Base-by-base conservation (phyloP, 176 grass and related monocot species). In the Musa itinerans region DNA sequence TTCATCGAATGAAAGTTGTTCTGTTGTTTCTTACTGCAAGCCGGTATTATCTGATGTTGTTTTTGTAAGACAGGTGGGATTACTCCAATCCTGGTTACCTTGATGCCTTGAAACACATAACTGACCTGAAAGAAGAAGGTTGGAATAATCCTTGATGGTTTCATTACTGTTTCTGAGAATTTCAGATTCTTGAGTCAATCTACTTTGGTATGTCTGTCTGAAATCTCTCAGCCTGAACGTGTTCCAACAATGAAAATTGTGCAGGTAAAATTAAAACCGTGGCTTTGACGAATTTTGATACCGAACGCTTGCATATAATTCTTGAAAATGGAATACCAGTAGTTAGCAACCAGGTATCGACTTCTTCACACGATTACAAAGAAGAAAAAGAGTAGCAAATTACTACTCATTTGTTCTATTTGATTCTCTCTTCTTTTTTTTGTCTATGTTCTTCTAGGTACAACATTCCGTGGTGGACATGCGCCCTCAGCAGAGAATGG, bases 81-180 rank as follows among this genome's bases (percentile, higher is more conserved):
- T 98, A 98, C 54, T 82, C 90, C 69, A 98, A 98, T 85, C 78
- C 77, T 61, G 94, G 90, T 77, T 98, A 98, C 77, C 79, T 98
- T n/a, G 90, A 98, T 80, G 94, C 94, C 27, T 80, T 98, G 11
- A 93, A 93, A 75, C 90, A 98, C 73, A 78, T 98, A 24, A 87
- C 90, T 69, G 94, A 98, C 80, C 82, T 98, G 64, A 98, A 98
- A 68, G 94, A 93, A 73, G 88, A 98, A 86, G 94, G 90, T 98
- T 61, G 65, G 56, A 74, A 77, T 79, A 3, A 70, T 58, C 68
- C 24, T 81, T 73, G 2, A 78, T 65, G 50, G 17, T 74, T 84
- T 50, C 25, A 20, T 70, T 52, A 71, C 20, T n/a, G 1, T 9
- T 27, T 54, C 2, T 56, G 12, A 17, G 2, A 17, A 9, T 10